Evolutionary conservation across 495 filamentous ascomycete species (phyloP).

Genomic region (Tuber brumale): DNA sequence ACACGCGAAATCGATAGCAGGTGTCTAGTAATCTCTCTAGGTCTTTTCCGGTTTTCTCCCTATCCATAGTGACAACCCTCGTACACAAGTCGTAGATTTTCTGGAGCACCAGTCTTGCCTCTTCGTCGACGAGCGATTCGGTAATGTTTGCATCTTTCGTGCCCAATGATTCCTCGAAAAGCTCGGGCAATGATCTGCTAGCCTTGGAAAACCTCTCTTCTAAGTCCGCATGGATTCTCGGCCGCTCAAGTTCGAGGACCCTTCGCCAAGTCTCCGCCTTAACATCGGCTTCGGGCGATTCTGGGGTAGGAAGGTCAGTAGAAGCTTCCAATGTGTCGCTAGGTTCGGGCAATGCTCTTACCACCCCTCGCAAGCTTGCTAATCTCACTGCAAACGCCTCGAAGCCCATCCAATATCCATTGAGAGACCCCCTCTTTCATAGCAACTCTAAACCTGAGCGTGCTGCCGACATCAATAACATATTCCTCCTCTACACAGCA

Average conservation of each 20-base stretch:
- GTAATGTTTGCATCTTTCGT: conserved; percentile 2
- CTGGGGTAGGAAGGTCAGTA: conserved; percentile 9
- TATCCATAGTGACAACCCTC: conserved; percentile 17
- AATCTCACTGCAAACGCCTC: conserved; percentile 26
- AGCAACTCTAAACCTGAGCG: conserved; percentile 33
- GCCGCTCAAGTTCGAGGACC: conserved; percentile 30
- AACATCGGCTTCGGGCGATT: conserved; percentile 25
- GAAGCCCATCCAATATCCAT: conserved; percentile 34
- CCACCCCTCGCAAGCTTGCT: conserved; percentile 33
- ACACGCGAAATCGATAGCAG: conserved; percentile 36
- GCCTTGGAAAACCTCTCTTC: conserved; percentile 28
- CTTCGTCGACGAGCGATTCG: conserved; percentile 17
- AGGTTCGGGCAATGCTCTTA: conserved; percentile 24
- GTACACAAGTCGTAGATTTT: conserved; percentile 38
- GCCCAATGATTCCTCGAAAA: conserved; percentile 29
- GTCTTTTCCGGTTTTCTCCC: conserved; percentile 18
- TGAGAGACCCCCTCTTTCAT: conserved; percentile 41
- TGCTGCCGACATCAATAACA: conserved; percentile 10
- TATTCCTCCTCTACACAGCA: conserved; percentile 39
- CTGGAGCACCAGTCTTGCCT: conserved; percentile 24
- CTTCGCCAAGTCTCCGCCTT: conserved; percentile 34
- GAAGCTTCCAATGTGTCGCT: conserved; percentile 3
- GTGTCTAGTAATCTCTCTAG: conserved; percentile 36
- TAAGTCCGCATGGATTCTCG: conserved; percentile 34
- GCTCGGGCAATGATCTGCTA: conserved; percentile 12